Evolutionary conservation across 2,329 filamentous ascomycete genomes (phyloP).

Genomic region (Diaporthe vexans): DNA sequence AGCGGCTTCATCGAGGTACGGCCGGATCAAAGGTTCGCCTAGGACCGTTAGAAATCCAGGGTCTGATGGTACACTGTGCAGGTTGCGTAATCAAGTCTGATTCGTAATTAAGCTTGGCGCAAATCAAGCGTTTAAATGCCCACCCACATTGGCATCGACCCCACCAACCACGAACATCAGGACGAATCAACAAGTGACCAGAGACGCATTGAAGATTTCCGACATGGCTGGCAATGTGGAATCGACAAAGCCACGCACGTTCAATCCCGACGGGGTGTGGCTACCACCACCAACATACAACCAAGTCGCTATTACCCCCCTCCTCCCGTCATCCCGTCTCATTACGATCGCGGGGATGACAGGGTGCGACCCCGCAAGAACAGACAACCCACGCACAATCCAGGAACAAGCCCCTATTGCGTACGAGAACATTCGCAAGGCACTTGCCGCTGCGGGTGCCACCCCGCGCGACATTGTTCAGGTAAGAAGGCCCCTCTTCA

Average conservation of each 20-base stretch:
- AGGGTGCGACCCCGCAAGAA: slow-evolving; percentile 37
- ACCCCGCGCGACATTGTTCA: slow-evolving; percentile 38
- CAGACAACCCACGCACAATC: slow-evolving; percentile 34
- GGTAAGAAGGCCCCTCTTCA: not conserved
- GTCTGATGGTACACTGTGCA: not conserved
- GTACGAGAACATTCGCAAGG: slow-evolving; percentile 33
- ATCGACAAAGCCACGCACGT: slow-evolving; percentile 29
- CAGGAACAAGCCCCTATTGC: slow-evolving; percentile 33
- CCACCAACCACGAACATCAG: not conserved
- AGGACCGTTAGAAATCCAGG: not conserved
- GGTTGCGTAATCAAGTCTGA: slow-evolving; percentile 14
- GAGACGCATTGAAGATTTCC: not conserved
- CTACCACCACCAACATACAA: slow-evolving; percentile 35
- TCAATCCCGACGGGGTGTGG: slow-evolving; percentile 36
- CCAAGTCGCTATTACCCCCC: slow-evolving; percentile 37
- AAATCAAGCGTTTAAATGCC: not conserved
- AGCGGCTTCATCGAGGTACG: not conserved
- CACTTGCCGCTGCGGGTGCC: slow-evolving; percentile 35
- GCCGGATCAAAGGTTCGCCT: too few species aligned
- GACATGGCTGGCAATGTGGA: slow-evolving; percentile 9
- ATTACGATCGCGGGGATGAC: slow-evolving; percentile 38
- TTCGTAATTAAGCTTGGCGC: slow-evolving; percentile 12
- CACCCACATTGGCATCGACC: not conserved
- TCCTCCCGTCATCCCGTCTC: slow-evolving; percentile 32
- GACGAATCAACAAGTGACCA: not conserved